These are phyloP conservation scores for Saccharomycopsis guyanensis DNA, from an alignment of 805 yeast genomes.

Conservation along the genomic window DNA sequence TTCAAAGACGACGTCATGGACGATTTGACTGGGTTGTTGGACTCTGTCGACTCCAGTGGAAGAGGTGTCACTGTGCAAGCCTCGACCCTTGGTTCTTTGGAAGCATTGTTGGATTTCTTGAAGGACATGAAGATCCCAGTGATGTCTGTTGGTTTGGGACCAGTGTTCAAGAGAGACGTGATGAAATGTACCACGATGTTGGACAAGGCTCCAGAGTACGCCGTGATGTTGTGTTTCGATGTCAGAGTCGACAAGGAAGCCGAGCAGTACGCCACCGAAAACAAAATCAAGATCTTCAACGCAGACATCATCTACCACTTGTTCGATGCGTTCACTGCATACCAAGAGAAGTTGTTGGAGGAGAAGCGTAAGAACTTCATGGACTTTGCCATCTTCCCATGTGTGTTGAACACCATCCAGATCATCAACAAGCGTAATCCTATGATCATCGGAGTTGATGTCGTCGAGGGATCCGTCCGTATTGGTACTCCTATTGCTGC, in stretches of 20 bases:
- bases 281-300: slow-evolving; percentile 83
- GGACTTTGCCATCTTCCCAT: slow-evolving; percentile 89
- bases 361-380: slow-evolving; percentile 82
- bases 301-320: slow-evolving; percentile 96
- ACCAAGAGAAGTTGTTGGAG: slow-evolving; percentile 82
- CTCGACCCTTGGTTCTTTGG: slow-evolving; percentile 95
- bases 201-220: slow-evolving; percentile 90
- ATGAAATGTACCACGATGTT: slow-evolving; percentile 97
- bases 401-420: slow-evolving; percentile 89
- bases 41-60: slow-evolving; percentile 91
- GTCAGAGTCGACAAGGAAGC: slow-evolving; percentile 97
- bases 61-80: slow-evolving; percentile 98
- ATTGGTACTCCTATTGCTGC: slow-evolving; percentile 95
- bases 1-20: slow-evolving; percentile 98
- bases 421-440: slow-evolving; percentile 98
- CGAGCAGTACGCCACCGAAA: slow-evolving; percentile 93
- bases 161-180: slow-evolving; percentile 95
- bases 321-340: slow-evolving; percentile 89
- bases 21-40: slow-evolving; percentile 88
- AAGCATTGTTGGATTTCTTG: slow-evolving; percentile 92
- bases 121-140: slow-evolving; percentile 99
- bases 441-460: slow-evolving; percentile 99
- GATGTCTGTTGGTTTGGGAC: slow-evolving; percentile 97
- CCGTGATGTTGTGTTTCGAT: slow-evolving; percentile 98
- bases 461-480: slow-evolving; percentile 80